Conservation (phyloP, 345 rosid species). For the Lumnitzera racemosa region DNA sequence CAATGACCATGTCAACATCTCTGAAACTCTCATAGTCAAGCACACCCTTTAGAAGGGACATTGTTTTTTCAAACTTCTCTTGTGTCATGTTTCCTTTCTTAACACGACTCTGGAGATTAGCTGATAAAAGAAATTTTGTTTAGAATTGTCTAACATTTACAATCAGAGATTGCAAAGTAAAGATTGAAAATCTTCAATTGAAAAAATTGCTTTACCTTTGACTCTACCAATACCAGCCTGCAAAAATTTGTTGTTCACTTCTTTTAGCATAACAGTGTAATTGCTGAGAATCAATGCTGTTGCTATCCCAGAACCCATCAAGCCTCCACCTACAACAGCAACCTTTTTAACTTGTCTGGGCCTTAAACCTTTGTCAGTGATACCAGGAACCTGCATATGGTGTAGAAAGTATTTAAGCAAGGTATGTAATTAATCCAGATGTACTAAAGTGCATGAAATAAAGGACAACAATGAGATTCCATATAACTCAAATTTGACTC, state of each 20-base stretch:
- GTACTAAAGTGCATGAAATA: too few relatives aligned
- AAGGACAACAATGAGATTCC: too few relatives aligned
- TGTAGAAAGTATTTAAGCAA: not conserved
- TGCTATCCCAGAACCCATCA: slow-evolving; percentile 99
- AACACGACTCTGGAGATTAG: slow-evolving; percentile 83
- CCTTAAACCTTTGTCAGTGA: slow-evolving; percentile 65
- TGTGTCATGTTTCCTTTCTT: slow-evolving; percentile 76
- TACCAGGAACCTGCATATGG: slow-evolving; percentile 67
- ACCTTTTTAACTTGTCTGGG: slow-evolving; percentile 73
- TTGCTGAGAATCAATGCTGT: slow-evolving; percentile 78
- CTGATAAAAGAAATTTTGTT: slow-evolving; percentile 26
- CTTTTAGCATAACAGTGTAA: slow-evolving; percentile 80
- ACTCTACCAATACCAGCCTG: slow-evolving; percentile 83
- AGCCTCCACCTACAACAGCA: slow-evolving; percentile 93
- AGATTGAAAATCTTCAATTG: slow-evolving; percentile 1
- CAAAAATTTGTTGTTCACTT: slow-evolving; percentile 81
- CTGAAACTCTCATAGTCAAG: slow-evolving; percentile 82
- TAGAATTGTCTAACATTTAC: not conserved
- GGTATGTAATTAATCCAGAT: not conserved
- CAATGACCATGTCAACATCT: slow-evolving; percentile 92
- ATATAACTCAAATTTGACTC: too few relatives aligned
- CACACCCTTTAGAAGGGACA: slow-evolving; percentile 67
- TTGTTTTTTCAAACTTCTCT: slow-evolving; percentile 72
- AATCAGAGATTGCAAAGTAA: not conserved
- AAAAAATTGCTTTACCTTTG: slow-evolving; percentile 37